Evolutionary conservation across 371 early-diverging fungal species (phyloP), one percentile per base, ranked within the genome.

Genomic region (Zychaea mexicana): DNA sequence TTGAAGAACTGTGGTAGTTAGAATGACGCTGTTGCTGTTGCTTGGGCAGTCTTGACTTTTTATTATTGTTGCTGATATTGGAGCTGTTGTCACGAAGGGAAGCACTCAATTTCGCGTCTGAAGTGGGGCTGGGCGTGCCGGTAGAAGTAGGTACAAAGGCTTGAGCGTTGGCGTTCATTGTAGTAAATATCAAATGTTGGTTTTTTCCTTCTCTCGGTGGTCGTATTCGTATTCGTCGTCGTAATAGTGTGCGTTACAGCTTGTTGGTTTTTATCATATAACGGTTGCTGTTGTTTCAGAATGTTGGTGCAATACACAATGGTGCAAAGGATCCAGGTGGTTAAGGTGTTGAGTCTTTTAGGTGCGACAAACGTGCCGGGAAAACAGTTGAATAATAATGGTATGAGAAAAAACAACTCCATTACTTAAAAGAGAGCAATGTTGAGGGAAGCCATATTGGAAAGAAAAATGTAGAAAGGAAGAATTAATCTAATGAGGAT

Each of bases 81-180:
- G n/a, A n/a, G n/a, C n/a, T 60, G 32, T 28, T 61, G 13, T 64
- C 57, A 49, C 42, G 58, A 52, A 28, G 61, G 38, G 38, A 38
- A 39, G 24, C 49, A 28, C 12, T 53, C 39, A 46, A 53, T 30
- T 57, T 57, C 32, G 17, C 66, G 61, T 54, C 58, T 27, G 57
- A 38, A 53, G 59, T 63, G 36, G 61, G 36, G 53, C 45, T 49
- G n/a, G 61, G 24, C 33, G 62, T 67, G 39, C 52, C 47, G 46
- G 22, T 57, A 21, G 63, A 49, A 24, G 69, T 56, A 58, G 73
- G 73, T 24, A 67, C 53, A 60, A 73, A 73, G 30, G 55, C 61
- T 46, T 69, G 73, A 15, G 73, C 73, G 63, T 73, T 67, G 62
- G 45, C 67, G 64, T 73, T 73, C 73, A 73, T 73, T 28, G 36